These are phyloP conservation scores for Cryptococcus neoformans DNA, from an alignment of 1,284 basidiomycete species.

Conservation along the genomic window DNA sequence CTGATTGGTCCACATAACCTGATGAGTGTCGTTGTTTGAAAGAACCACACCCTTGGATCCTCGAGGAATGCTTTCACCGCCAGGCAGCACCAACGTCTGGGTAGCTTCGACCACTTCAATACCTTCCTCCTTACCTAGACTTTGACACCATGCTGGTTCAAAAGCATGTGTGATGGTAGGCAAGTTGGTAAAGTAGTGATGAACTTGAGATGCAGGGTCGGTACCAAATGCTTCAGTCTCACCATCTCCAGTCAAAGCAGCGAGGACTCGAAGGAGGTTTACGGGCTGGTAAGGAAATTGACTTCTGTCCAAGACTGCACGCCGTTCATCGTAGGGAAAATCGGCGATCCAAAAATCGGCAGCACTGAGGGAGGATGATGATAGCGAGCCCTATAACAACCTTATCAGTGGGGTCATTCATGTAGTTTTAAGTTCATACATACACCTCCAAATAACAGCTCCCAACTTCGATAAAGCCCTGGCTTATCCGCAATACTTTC, in stretches of 20 bases:
- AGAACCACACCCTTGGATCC: constrained; percentile 28
- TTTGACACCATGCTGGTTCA: constrained; percentile 14
- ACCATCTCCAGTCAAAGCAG: constrained; percentile 26
- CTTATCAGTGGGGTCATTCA: not conserved
- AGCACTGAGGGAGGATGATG: constrained; percentile 26
- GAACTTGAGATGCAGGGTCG: constrained; percentile 25
- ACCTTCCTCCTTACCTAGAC: constrained; percentile 15
- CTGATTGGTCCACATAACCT: constrained; percentile 24
- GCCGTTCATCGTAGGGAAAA: constrained; percentile 28
- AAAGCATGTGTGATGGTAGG: constrained; percentile 23
- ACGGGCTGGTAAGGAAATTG: constrained; percentile 30
- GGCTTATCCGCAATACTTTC: constrained; percentile 28
- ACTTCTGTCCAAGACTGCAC: constrained; percentile 33
- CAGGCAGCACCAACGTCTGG: constrained; percentile 31
- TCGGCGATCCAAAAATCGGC: constrained; percentile 44
- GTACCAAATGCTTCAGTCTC: constrained; percentile 14
- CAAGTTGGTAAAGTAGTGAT: constrained; percentile 35
- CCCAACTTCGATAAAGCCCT: constrained; percentile 36
- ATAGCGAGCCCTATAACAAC: constrained; percentile 19
- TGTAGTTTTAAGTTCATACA: constrained; percentile 1
- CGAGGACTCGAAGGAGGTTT: constrained; percentile 25
- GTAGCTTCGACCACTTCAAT: constrained; percentile 24
- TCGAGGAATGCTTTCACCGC: constrained; percentile 26
- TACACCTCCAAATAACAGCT: constrained; percentile 33
- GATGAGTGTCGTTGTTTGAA: constrained; percentile 7